Evolutionary conservation across 306 rosid species (phyloP).

Genomic region (Mucuna pruriens): DNA sequence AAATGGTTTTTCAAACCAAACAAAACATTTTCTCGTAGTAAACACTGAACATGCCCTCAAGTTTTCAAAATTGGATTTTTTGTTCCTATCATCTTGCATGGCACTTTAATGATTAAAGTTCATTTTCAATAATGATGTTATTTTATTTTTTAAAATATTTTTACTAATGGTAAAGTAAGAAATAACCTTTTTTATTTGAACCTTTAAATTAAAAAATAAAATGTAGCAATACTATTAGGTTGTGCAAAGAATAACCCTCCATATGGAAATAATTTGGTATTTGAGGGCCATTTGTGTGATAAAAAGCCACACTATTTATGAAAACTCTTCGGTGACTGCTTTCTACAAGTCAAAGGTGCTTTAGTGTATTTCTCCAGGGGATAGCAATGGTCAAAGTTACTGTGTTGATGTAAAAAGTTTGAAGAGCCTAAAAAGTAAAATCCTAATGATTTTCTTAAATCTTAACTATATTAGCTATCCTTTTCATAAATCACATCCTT

Average conservation of each 20-base stretch:
- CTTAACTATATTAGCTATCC: too few relatives aligned
- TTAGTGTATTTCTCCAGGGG: not conserved
- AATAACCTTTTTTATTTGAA: not conserved
- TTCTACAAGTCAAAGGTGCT: not conserved
- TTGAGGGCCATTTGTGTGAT: not conserved
- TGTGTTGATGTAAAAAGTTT: too few relatives aligned
- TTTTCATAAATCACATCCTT: too few relatives aligned
- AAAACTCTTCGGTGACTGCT: not conserved
- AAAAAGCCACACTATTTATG: not conserved
- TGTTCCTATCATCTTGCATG: not conserved
- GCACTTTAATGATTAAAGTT: slow-evolving; percentile 14
- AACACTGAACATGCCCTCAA: not conserved
- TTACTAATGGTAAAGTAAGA: not conserved
- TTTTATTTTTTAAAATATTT: not conserved
- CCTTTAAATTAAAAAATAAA: not conserved
- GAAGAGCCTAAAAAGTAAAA: too few relatives aligned
- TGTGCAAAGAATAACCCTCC: not conserved
- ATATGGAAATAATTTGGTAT: not conserved
- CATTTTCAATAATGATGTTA: not conserved
- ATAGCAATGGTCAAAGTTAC: not conserved
- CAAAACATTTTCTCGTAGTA: not conserved
- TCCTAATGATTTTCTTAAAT: too few relatives aligned
- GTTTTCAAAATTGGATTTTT: slow-evolving; percentile 6
- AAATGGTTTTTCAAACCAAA: too few relatives aligned
- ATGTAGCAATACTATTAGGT: not conserved